Base-by-base conservation (phyloP, 2,329 filamentous ascomycete species). In the Colletotrichum sp. region DNA sequence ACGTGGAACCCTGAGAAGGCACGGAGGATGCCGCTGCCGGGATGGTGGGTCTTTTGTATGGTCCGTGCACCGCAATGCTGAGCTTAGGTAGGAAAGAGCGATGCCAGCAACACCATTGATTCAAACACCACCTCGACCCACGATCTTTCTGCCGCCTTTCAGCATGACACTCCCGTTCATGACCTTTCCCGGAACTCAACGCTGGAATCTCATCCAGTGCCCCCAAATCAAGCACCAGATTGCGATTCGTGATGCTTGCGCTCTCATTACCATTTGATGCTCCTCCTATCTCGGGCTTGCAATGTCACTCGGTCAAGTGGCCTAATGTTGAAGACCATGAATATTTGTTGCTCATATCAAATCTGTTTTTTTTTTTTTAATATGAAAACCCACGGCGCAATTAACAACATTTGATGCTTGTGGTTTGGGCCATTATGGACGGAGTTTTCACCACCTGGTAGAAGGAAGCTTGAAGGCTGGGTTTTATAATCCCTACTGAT, bases 1-100 rank as follows among this genome's bases (percentile, higher is more conserved):
- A 91, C 76, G 86, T 92, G 12, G 88, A 92, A 82, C 79, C 21
- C 81, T 91, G 14, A 85, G 84, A 69, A 75, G 84, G 26, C 89
- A 89, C 1, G 90, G 90, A 12, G 89, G 88, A 74, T 64, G 70
- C 73, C 73, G 64, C 43, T 7, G 62, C 56, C 52, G 58, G 48
- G 32, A 65, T 58, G 21, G 70, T 73, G 73, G 65, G 18, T 48
- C 65, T 5, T 7, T 0, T 1, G 0, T 3, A 13, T 75, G 73
- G 73, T 34, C 73, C 32, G 73, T 75, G 73, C 73, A 8, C 48
- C 8, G 7, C 7, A 28, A 55, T 24, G 52, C n/a, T 52, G n/a
- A n/a, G 43, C n/a, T 65, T 32, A 14, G 34, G 36, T 32, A 14
- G 34, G 36, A 16, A 52, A n/a, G 28, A 55, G 30, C 59, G 36